phyloP scores from a whole-genome alignment of 2,329 filamentous ascomycete genomes.

The Microdochium trichocladiopsis region DNA sequence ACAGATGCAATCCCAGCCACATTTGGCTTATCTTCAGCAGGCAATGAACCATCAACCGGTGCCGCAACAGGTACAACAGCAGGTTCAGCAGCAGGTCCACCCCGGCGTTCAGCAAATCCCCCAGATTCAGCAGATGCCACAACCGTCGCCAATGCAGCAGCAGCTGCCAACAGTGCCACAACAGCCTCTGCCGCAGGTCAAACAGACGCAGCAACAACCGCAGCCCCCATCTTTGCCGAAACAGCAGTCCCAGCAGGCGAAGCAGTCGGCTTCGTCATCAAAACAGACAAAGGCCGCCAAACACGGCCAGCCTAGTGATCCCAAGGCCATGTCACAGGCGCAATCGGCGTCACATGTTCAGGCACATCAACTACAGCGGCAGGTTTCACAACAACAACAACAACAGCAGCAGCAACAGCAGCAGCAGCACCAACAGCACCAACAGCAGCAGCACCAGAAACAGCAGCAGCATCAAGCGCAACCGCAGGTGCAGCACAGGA shows the following conservation, averaged over 20 bases:
- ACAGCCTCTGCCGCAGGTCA: slow-evolving; percentile 2
- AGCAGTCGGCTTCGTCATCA: slow-evolving; percentile 5
- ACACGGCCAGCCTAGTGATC: not conserved
- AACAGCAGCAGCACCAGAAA: slow-evolving; percentile 10
- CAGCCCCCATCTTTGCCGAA: slow-evolving; percentile 9
- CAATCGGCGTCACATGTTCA: not conserved
- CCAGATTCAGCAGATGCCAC: slow-evolving; percentile 17
- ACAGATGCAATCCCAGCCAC: not conserved
- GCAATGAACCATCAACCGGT: slow-evolving; percentile 20
- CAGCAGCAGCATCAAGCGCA: slow-evolving; percentile 13
- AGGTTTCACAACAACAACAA: slow-evolving; percentile 11
- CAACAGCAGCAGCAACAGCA: slow-evolving; percentile 12
- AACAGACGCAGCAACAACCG: slow-evolving; percentile 13
- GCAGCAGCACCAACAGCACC: slow-evolving; percentile 8
- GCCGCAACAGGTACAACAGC: slow-evolving; percentile 16
- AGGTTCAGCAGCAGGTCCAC: slow-evolving; percentile 20
- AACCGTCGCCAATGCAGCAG: slow-evolving; percentile 19
- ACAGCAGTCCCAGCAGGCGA: slow-evolving; percentile 21
- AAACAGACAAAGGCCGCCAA: not conserved
- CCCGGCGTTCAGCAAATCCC: slow-evolving; percentile 9
- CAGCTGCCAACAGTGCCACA: slow-evolving; percentile 6
- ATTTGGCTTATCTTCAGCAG: slow-evolving; percentile 21
- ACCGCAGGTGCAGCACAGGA: slow-evolving; percentile 15
- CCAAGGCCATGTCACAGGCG: not conserved
- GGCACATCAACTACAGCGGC: not conserved